Percentiles rank a stretch among this genome's conserved stretches.
phyloP scores from a whole-genome alignment of 345 rosid genomes.

The Dipteronia dyeriana region DNA sequence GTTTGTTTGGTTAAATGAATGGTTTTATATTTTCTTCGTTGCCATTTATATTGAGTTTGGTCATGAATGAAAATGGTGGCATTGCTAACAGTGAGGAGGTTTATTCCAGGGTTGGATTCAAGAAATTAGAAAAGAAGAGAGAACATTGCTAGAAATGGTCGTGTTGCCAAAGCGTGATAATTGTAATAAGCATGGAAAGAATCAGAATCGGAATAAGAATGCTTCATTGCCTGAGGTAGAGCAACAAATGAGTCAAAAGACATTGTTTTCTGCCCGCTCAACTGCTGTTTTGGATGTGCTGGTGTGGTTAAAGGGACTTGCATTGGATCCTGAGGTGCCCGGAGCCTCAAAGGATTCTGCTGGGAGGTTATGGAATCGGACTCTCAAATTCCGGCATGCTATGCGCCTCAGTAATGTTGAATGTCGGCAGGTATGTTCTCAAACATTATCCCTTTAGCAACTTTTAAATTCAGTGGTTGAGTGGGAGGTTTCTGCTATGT shows the following conservation, averaged over 20 bases:
- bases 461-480: neutral
- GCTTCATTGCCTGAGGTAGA: constrained; percentile 1
- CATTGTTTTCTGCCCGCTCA: neutral
- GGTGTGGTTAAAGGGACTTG: constrained; percentile 23
- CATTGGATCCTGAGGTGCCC: constrained; percentile 24
- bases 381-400: constrained; percentile 19
- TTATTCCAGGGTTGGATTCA: constrained; percentile 7
- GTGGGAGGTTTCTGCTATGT: neutral
- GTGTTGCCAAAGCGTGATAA: constrained; percentile 6
- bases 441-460: neutral
- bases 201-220: constrained; percentile 12
- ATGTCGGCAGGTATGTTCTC: constrained; percentile 11
- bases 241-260: neutral
- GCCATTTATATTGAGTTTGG: neutral
- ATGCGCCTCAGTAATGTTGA: neutral
- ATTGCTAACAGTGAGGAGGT: neutral
- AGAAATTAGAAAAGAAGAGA: neutral
- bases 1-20: neutral
- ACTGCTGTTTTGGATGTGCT: constrained; percentile 6
- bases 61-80: neutral
- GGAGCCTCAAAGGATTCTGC: neutral
- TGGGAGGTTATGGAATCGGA: constrained; percentile 6
- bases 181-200: neutral
- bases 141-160: constrained; percentile 5
- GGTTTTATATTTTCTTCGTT: neutral